phyloP scores from a whole-genome alignment of 116 monocot genomes.

The Iris pallida region DNA sequence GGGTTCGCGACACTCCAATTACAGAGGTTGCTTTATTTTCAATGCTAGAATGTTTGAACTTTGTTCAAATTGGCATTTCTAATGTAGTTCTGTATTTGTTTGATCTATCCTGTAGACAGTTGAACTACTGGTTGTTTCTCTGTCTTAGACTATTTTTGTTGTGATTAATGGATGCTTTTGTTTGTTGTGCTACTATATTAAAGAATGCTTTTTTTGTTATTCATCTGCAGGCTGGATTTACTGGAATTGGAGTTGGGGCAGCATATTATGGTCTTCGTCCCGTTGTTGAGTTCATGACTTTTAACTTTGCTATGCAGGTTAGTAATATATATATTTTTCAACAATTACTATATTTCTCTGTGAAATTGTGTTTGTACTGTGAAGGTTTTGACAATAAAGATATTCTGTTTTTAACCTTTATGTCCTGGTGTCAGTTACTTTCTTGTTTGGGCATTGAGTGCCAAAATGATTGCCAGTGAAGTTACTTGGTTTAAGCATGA shows the following conservation, averaged over 20 bases:
- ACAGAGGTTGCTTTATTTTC: constrained; percentile 34
- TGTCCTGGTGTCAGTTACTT: neutral
- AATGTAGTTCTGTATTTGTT: too few species aligned
- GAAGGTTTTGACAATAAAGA: neutral
- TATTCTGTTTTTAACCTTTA: neutral
- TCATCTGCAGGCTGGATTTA: constrained; percentile 14
- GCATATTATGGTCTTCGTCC: constrained; percentile 54
- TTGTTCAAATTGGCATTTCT: too few species aligned
- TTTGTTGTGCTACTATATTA: too few species aligned
- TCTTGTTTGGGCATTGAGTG: neutral
- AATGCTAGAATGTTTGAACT: neutral
- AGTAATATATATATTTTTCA: too few species aligned
- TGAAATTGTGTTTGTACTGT: too few species aligned
- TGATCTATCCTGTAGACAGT: too few species aligned
- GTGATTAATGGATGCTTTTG: neutral
- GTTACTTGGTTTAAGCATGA: too few species aligned
- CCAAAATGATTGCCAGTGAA: too few species aligned
- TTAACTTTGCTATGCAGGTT: constrained; percentile 70
- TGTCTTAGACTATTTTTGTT: too few species aligned
- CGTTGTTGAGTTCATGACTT: constrained; percentile 50
- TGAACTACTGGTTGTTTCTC: too few species aligned
- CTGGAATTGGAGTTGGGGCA: constrained; percentile 74
- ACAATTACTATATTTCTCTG: too few species aligned
- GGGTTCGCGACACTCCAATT: constrained; percentile 58
- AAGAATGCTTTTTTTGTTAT: neutral